phyloP scores from a whole-genome alignment of 495 filamentous ascomycete genomes.

The Cairneyella variabilis region DNA sequence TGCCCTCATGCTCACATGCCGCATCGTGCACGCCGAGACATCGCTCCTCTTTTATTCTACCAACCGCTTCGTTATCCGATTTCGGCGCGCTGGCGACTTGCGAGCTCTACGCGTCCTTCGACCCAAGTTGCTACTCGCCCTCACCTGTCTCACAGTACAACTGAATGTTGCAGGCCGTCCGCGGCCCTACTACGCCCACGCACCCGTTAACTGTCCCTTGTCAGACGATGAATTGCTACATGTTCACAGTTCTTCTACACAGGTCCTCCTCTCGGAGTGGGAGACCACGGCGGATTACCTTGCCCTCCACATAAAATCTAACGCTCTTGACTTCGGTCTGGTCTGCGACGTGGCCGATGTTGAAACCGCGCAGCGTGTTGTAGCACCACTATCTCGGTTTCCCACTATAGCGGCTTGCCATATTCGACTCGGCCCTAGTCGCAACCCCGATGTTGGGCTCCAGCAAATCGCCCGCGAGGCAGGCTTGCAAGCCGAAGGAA shows the following conservation, averaged over 20 bases:
- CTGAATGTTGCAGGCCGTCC: neutral
- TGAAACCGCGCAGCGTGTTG: neutral
- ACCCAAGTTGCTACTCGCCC: neutral
- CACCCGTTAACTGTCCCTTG: neutral
- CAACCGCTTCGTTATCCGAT: neutral
- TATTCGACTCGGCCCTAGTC: neutral
- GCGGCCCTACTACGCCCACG: neutral
- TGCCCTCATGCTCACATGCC: neutral
- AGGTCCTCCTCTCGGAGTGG: conserved; percentile 2
- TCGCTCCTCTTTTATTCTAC: neutral
- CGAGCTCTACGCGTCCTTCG: neutral
- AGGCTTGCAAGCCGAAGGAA: neutral
- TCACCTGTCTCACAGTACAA: neutral
- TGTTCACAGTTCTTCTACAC: neutral
- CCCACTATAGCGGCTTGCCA: conserved; percentile 1
- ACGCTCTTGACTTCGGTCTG: conserved; percentile 3
- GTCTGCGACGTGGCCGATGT: conserved; percentile 3
- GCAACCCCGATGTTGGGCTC: neutral
- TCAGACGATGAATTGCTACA: neutral
- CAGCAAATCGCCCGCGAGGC: neutral
- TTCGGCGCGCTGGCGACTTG: neutral
- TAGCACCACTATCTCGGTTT: neutral
- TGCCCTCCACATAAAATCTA: neutral
- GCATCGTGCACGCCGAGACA: neutral
- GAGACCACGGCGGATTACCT: conserved; percentile 1